Evolutionary conservation across 495 filamentous ascomycete species (phyloP).

Genomic region (Xylaria nigripes): DNA sequence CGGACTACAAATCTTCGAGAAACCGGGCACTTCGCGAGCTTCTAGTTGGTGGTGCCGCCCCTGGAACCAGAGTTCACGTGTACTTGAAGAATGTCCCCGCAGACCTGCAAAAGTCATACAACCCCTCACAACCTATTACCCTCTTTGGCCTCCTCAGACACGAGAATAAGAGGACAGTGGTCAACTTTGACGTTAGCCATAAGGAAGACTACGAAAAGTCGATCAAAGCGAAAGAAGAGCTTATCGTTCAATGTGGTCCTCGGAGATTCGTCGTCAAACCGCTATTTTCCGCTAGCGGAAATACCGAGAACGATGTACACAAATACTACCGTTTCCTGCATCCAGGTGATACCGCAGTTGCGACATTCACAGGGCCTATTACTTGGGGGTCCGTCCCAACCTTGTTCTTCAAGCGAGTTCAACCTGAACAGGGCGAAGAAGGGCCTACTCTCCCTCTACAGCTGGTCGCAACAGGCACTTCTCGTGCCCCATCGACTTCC

Average conservation of each 20-base stretch:
- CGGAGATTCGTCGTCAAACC: constrained; percentile 81
- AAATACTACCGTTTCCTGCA: constrained; percentile 93
- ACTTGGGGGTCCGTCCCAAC: constrained; percentile 87
- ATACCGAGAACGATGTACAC: constrained; percentile 88
- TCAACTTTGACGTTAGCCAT: constrained; percentile 80
- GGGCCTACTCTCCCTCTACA: constrained; percentile 39
- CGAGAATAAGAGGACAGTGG: constrained; percentile 83
- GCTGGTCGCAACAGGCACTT: constrained; percentile 78
- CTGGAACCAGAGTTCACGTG: constrained; percentile 73
- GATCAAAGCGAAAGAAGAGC: constrained; percentile 79
- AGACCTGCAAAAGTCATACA: constrained; percentile 45
- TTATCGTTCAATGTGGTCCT: constrained; percentile 82
- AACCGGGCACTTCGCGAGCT: constrained; percentile 70
- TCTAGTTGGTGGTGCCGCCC: constrained; percentile 71
- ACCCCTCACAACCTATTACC: constrained; percentile 51
- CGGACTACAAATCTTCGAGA: constrained; percentile 73
- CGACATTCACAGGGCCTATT: constrained; percentile 80
- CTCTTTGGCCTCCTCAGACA: constrained; percentile 84
- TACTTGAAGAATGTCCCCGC: constrained; percentile 67
- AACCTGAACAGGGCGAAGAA: constrained; percentile 23
- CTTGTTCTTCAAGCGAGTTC: constrained; percentile 67
- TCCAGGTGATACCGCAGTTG: constrained; percentile 83
- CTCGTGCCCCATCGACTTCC: constrained; percentile 64
- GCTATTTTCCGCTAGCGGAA: constrained; percentile 74
- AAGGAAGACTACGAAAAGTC: constrained; percentile 61